A percentile compares a stretch with the other conserved stretches of the same genome.
Conservation (phyloP, 805 yeast genomes). For the Metschnikowia bowlesiae region DNA sequence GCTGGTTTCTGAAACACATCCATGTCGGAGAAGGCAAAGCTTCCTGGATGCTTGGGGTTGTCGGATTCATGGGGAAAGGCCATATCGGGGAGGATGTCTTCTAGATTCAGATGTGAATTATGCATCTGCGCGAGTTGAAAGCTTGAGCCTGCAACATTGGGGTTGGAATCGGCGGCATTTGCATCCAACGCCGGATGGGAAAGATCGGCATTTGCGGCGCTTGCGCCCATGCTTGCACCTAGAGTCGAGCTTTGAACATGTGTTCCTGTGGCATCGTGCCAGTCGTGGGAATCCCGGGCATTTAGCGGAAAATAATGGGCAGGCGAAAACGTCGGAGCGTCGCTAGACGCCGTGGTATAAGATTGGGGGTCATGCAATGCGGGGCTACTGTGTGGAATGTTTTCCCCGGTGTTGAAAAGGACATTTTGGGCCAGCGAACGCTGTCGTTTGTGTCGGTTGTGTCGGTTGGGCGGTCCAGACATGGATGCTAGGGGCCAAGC, state of each 20-base stretch:
- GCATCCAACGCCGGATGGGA: no score
- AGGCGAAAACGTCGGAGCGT: not conserved
- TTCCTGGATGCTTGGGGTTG: not conserved
- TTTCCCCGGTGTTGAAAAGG: not conserved
- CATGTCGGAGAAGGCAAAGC: not conserved
- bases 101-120: not conserved
- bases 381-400: not conserved
- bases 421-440: constrained; percentile 4
- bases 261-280: not conserved
- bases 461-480: constrained; percentile 1
- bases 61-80: not conserved
- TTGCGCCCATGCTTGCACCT: not conserved
- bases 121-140: not conserved
- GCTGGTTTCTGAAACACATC: not conserved
- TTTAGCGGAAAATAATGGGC: not conserved
- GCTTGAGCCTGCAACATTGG: not conserved
- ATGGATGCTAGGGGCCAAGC: not conserved
- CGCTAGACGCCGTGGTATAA: not conserved
- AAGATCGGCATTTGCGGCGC: not conserved
- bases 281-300: not conserved
- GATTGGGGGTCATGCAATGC: not conserved
- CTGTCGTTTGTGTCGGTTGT: constrained; percentile 6
- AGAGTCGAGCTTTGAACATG: not conserved
- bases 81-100: not conserved
- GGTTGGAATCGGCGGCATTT: not conserved